These are phyloP conservation scores for Podaxis sp. DNA, from an alignment of 768 basidiomycete species.

Conservation along the genomic window DNA sequence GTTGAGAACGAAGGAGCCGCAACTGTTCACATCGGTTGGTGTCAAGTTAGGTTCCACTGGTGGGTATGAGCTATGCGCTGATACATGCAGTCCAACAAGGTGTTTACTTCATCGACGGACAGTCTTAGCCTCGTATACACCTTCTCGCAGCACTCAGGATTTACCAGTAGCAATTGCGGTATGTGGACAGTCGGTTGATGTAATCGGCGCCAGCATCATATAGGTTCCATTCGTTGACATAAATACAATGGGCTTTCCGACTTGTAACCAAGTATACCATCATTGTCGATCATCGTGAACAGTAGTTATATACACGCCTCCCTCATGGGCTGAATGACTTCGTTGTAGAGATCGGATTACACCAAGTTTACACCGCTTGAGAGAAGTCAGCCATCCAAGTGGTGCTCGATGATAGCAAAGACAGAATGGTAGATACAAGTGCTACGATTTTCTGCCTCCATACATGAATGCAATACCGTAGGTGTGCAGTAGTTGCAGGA, in stretches of 20 bases:
- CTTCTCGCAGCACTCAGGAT: constrained; percentile 96
- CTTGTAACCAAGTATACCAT: constrained; percentile 42
- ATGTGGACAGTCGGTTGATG: constrained; percentile 93
- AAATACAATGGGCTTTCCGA: constrained; percentile 82
- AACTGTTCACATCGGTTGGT: no score
- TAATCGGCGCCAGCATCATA: constrained; percentile 97
- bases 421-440: no score
- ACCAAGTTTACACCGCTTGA: constrained; percentile 58
- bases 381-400: no score
- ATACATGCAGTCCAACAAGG: neutral
- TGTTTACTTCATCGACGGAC: constrained; percentile 39
- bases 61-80: no score
- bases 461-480: no score
- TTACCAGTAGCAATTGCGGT: constrained; percentile 98
- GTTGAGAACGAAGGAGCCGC: no score
- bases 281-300: constrained; percentile 7
- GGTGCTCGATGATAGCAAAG: no score
- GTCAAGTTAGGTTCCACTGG: no score
- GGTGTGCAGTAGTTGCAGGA: no score
- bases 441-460: no score
- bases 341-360: constrained; percentile 95
- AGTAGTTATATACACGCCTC: constrained; percentile 24
- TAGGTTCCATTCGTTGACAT: constrained; percentile 90
- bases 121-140: constrained; percentile 95
- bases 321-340: constrained; percentile 75